Evolutionary conservation across 2,329 filamentous ascomycete genomes (phyloP).

Genomic region (Hypoxylon sp.): DNA sequence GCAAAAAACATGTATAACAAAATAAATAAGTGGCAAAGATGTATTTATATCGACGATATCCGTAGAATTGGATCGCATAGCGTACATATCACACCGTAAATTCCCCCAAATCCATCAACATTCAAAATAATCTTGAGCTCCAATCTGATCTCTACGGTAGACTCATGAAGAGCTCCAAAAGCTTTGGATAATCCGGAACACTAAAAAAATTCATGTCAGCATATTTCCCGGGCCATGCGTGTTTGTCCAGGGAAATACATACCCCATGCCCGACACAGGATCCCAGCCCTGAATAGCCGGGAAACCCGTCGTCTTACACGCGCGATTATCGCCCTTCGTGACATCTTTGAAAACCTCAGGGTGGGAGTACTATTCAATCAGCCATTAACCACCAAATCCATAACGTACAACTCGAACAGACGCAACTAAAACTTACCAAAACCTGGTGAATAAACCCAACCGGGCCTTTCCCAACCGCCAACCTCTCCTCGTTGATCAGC

Average conservation of each 20-base stretch:
- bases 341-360: slow-evolving; percentile 59
- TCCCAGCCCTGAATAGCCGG: slow-evolving; percentile 60
- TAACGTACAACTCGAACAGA: background rate
- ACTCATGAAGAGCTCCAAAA: slow-evolving; percentile 55
- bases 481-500: slow-evolving; percentile 65
- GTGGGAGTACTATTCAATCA: slow-evolving; percentile 58
- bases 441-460: slow-evolving; percentile 68
- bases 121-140: background rate
- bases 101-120: background rate
- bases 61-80: too few relatives aligned
- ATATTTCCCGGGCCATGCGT: background rate
- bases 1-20: too few relatives aligned
- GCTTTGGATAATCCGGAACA: slow-evolving; percentile 55
- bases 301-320: slow-evolving; percentile 60
- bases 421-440: slow-evolving; percentile 49
- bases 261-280: slow-evolving; percentile 58
- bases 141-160: slow-evolving; percentile 44
- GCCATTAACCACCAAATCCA: slow-evolving; percentile 1
- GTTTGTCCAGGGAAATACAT: background rate
- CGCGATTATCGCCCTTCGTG: slow-evolving; percentile 57
- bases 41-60: too few relatives aligned
- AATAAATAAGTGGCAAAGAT: too few relatives aligned
- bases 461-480: slow-evolving; percentile 61
- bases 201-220: slow-evolving; percentile 42
- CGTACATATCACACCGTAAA: background rate